Base-by-base conservation (phyloP, 2,329 filamentous ascomycete genomes). In the Fonsecaea monophora region DNA sequence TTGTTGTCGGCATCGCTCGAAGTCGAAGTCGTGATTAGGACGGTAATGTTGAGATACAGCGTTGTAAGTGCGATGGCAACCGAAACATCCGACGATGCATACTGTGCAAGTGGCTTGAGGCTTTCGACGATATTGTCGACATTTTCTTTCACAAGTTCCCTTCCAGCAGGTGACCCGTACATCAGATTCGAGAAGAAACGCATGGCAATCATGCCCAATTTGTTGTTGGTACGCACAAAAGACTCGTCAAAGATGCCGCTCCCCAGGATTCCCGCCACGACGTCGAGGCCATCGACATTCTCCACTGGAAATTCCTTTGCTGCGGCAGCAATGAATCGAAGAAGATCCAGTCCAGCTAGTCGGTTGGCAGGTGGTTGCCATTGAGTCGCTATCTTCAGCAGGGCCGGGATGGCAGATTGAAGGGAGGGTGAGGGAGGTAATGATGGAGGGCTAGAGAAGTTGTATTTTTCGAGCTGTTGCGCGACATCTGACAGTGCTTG, bases 131-230 rank as follows among this genome's bases (percentile, higher is more conserved):
- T 85, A 45, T 85, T 82, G 48, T 89, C 85, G 21, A 89, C 87
- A 53, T 83, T 81, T 21, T 80, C 81, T 12, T 86, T 84, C 5
- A 88, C 87, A 3, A 92, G 79, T 54, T 82, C 81, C 25, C 91
- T 87, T 15, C 95, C 95, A 64, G 89, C 84, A 0, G 87, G 81
- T 0, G 91, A 92, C 67, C 87, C 85, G 50, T 71, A 74, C 75
- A 97, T 97, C 7, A 97, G 82, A 73, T 99, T 99, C 35, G 88
- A 89, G 57, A 98, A 84, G 13, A 90, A 87, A 3, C 95, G 90
- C 12, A 92, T 83, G 0, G 90, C 89, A 83, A 99, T 91, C 90
- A 98, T 97, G 10, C 88, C 86, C 5, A 73, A 65, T 53, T 74
- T 74, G 71, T 92, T 92, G 78, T 97, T 97, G 61, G 89, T 85